Evolutionary conservation across 2,329 filamentous ascomycete species (phyloP).

Genomic region (Chrysoporthe austroafricana): DNA sequence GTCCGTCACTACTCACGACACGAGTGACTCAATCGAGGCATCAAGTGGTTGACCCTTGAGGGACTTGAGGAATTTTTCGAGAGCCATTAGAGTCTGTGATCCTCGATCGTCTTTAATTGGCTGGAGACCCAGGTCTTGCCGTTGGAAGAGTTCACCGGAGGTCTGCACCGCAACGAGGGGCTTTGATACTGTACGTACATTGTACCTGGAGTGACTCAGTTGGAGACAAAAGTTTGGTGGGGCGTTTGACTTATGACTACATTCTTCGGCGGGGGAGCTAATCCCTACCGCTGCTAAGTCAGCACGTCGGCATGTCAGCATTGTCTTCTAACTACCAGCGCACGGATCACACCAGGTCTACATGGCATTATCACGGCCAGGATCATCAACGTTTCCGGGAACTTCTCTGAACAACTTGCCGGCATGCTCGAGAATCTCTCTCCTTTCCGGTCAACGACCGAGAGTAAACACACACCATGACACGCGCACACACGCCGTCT

Average conservation of each 20-base stretch:
- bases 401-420: too few species aligned
- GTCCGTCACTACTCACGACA: conserved; percentile 64
- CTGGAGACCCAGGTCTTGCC: not conserved
- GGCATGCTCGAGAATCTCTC: too few species aligned
- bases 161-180: not conserved
- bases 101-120: not conserved
- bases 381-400: too few species aligned
- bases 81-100: conserved; percentile 33
- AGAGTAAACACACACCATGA: too few species aligned
- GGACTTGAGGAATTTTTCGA: conserved; percentile 78
- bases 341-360: too few species aligned
- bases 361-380: too few species aligned
- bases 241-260: not conserved
- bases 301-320: too few species aligned
- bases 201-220: not conserved
- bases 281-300: not conserved
- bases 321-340: too few species aligned
- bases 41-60: conserved; percentile 78
- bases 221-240: conserved; percentile 7
- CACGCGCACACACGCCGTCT: too few species aligned
- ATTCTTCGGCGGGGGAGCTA: not conserved
- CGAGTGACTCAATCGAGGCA: conserved; percentile 79
- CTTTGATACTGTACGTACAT: not conserved
- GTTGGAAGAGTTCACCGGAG: not conserved
- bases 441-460: too few species aligned